These are phyloP conservation scores for Amphicarpaea edgeworthii DNA, from an alignment of 306 rosid species.

Conservation along the genomic window DNA sequence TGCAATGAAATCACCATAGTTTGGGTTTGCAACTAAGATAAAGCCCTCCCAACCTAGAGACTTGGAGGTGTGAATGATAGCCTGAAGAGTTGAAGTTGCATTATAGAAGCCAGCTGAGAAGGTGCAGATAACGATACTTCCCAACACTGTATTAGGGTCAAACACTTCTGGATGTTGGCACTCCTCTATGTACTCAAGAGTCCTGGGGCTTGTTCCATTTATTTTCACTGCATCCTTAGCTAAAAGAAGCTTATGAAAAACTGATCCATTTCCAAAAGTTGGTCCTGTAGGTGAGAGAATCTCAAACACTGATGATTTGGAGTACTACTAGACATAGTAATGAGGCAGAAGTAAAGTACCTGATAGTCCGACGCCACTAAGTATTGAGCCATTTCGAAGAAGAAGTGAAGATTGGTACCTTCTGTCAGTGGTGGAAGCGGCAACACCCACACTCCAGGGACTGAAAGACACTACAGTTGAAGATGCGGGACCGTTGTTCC, in stretches of 20 bases:
- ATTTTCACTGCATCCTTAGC: constrained; percentile 76
- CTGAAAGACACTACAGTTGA: constrained; percentile 74
- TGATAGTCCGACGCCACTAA: constrained; percentile 70
- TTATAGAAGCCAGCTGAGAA: constrained; percentile 78
- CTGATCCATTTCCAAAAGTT: constrained; percentile 58
- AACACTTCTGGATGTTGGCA: constrained; percentile 84
- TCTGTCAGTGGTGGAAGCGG: constrained; percentile 75
- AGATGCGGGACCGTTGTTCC: constrained; percentile 77
- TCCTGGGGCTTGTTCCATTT: constrained; percentile 60
- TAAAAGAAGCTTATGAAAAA: constrained; percentile 61
- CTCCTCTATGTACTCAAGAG: constrained; percentile 67
- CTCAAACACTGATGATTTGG: constrained; percentile 1
- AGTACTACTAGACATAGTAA: too few species aligned
- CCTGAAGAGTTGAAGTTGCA: constrained; percentile 66
- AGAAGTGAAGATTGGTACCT: constrained; percentile 58
- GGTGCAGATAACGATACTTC: constrained; percentile 71
- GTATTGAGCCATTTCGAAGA: constrained; percentile 67
- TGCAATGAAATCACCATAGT: constrained; percentile 71
- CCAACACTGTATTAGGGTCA: constrained; percentile 55
- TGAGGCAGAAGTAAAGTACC: constrained; percentile 54
- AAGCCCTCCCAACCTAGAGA: constrained; percentile 63
- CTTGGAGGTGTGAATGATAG: constrained; percentile 66
- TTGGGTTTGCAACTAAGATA: constrained; percentile 71
- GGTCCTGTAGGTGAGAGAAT: constrained; percentile 55
- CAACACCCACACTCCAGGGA: constrained; percentile 83